Base-by-base conservation (phyloP, 2,329 filamentous ascomycete genomes). In the Lachnellula cervina region DNA sequence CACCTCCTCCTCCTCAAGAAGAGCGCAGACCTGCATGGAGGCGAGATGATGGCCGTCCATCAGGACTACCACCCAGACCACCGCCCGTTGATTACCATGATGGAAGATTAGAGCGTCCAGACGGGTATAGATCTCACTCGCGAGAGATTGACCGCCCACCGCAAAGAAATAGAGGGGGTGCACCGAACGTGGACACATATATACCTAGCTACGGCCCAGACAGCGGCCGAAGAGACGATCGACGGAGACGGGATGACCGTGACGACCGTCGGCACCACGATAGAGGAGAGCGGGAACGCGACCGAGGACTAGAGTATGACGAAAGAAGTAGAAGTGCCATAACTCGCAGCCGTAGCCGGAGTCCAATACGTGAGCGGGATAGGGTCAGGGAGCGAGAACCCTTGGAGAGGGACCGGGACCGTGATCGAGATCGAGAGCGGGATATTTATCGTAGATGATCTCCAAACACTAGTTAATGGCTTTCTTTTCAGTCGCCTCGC, bases 151-250 rank as follows among this genome's bases (percentile, higher is more conserved):
- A 65, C 52, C 66, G 60, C 48, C 44, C 52, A 14, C 59, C 62
- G 57, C 63, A 64, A 19, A 60, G 64, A 51, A 63, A 50, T 17
- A 62, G 65, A 60, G 49, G 44, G n/a, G 64, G 57, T 11, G 58
- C 44, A 47, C 57, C 63, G 7, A 60, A 73, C 49, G 68, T 76
- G 6, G 77, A 80, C 62, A 79, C 77, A 0, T 80, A 80, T 59
- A 78, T 80, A 21, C 77, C 77, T 9, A 73, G 71, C 44, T 79
- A 80, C 51, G 68, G 72, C 19, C 63, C 69, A 3, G 75, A 75
- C 19, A 66, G 66, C 17, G 65, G 63, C 21, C 58, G 67, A 55
- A 59, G 72, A 57, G 72, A 74, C 38, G 70, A 71, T 50, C 69
- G 70, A 51, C 64, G 68, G 53, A 62, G 68, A 48, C 48, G 59